Conservation (phyloP, 2,329 filamentous ascomycete species). For the Aspergillus caelatus region DNA sequence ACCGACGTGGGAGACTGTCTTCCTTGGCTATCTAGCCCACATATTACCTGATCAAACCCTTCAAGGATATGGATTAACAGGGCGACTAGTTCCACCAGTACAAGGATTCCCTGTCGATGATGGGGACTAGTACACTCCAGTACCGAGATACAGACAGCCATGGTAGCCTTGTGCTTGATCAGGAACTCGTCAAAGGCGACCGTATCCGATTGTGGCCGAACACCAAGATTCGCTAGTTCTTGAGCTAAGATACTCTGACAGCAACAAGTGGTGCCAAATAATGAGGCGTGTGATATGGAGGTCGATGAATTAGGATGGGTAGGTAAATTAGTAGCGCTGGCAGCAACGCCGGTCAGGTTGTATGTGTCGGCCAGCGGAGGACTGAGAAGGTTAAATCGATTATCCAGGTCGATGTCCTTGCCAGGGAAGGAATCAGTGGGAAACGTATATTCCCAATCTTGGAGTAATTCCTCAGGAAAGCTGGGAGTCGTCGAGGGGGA, state of each 20-base stretch:
- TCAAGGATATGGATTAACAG: slow-evolving; percentile 8
- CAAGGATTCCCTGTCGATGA: slow-evolving; percentile 5
- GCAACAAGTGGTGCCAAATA: not conserved
- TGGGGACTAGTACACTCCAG: slow-evolving; percentile 6
- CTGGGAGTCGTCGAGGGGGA: not conserved
- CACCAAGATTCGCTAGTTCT: slow-evolving; percentile 1
- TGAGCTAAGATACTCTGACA: slow-evolving; percentile 4
- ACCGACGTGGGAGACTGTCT: not conserved
- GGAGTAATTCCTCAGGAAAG: not conserved
- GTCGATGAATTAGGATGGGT: not conserved
- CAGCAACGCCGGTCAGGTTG: not conserved
- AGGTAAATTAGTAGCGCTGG: not conserved
- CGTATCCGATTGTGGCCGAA: not conserved
- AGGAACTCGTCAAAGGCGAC: slow-evolving; percentile 9
- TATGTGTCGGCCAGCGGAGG: not conserved
- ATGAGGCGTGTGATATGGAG: not conserved
- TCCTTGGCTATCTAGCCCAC: not conserved
- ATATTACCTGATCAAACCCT: slow-evolving; percentile 10
- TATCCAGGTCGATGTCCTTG: not conserved
- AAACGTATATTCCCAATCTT: not conserved
- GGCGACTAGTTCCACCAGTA: slow-evolving; percentile 8
- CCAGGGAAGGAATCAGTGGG: not conserved
- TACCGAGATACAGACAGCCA: slow-evolving; percentile 12
- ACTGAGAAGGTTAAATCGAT: not conserved
- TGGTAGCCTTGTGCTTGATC: slow-evolving; percentile 8